These are phyloP conservation scores for Globisporangium recalcitrans DNA, from an alignment of 352 stramenopile genomes.

Conservation along the genomic window DNA sequence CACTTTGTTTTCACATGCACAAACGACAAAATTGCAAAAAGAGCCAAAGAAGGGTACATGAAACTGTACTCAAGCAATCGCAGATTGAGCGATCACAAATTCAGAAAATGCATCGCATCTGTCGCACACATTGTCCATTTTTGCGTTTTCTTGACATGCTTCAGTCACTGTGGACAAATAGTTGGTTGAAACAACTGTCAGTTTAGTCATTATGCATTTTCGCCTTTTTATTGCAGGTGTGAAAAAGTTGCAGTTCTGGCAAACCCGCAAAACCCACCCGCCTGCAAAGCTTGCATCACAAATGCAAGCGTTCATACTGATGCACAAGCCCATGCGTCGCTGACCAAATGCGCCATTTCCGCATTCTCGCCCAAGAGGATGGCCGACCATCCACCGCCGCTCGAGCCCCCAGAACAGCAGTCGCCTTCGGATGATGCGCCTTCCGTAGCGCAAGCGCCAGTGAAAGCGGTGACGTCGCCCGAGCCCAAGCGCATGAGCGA, in stretches of 20 bases:
- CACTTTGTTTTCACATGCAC: not conserved
- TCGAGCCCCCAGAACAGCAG: not conserved
- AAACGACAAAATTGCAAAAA: not conserved
- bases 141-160: too few relatives aligned
- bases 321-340: not conserved
- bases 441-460: not conserved
- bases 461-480: not conserved
- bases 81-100: too few relatives aligned
- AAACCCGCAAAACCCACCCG: too few relatives aligned
- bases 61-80: not conserved
- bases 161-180: too few relatives aligned
- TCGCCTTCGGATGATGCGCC: not conserved
- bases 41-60: not conserved
- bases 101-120: too few relatives aligned
- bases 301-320: not conserved
- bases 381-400: not conserved
- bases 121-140: too few relatives aligned
- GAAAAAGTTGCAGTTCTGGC: too few relatives aligned
- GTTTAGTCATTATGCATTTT: too few relatives aligned
- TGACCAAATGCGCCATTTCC: not conserved
- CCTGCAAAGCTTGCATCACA: too few relatives aligned
- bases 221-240: too few relatives aligned
- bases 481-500: not conserved
- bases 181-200: too few relatives aligned
- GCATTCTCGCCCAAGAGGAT: slow-evolving; percentile 1